A percentile compares a stretch with the other conserved stretches of the same genome.
phyloP scores from a whole-genome alignment of 768 basidiomycete species.

The Trametes maxima region DNA sequence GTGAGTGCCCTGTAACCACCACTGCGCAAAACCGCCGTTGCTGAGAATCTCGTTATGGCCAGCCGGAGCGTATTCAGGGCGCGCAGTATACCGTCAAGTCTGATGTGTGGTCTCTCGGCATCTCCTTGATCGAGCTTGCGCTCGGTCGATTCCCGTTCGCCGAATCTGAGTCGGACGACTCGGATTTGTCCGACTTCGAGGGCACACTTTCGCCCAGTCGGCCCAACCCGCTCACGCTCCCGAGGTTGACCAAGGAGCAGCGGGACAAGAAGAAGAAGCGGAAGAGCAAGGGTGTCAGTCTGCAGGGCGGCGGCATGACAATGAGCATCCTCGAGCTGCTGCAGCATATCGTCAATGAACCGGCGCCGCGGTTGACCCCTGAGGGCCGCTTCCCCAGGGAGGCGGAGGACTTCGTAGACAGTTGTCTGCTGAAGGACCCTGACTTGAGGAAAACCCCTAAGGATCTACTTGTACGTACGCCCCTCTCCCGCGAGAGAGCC shows the following conservation, averaged over 20 bases:
- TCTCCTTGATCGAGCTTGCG: slow-evolving; percentile 95
- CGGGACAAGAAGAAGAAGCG: slow-evolving; percentile 75
- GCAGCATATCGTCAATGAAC: slow-evolving; percentile 98
- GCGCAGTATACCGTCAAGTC: slow-evolving; percentile 98
- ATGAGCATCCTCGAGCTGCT: slow-evolving; percentile 97
- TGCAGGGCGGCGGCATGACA: slow-evolving; percentile 95
- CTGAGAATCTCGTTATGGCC: slow-evolving; percentile 17
- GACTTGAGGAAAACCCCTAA: slow-evolving; percentile 82
- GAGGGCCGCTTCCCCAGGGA: slow-evolving; percentile 72
- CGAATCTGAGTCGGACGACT: slow-evolving; percentile 75
- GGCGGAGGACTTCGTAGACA: slow-evolving; percentile 86
- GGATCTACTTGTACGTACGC: slow-evolving; percentile 69
- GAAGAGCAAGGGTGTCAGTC: slow-evolving; percentile 89
- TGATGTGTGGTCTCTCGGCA: slow-evolving; percentile 98
- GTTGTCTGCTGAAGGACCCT: slow-evolving; percentile 90
- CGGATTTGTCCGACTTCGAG: slow-evolving; percentile 77
- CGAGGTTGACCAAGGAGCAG: slow-evolving; percentile 31
- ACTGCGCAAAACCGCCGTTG: not conserved
- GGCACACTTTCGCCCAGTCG: slow-evolving; percentile 75
- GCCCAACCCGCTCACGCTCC: slow-evolving; percentile 49
- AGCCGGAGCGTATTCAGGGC: slow-evolving; percentile 99
- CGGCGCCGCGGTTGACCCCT: slow-evolving; percentile 83
- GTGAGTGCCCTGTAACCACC: slow-evolving; percentile 50
- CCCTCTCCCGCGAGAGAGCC: slow-evolving; percentile 6
- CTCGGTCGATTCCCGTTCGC: slow-evolving; percentile 97